Base-by-base conservation (phyloP, 768 basidiomycete genomes). In the Phylloporus rhodoxanthus region DNA sequence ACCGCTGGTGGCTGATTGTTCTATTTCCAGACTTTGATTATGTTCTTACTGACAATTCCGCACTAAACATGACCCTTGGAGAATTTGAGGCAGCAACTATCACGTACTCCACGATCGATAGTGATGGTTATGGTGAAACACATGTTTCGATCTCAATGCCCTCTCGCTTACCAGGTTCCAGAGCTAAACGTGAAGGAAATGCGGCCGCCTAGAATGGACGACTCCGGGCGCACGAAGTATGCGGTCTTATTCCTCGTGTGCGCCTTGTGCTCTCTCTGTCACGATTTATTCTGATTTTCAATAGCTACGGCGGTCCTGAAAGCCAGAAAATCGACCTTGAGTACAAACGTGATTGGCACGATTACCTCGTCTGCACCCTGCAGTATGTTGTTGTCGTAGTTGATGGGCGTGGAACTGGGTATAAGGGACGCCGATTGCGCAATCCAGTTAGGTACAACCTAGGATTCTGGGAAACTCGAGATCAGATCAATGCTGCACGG, bases 341-440 rank as follows among this genome's bases (percentile, higher is more conserved):
- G 26, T 98, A 80, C 68, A 58, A 61, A 13, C 79, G 85, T 21
- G 87, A 88, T 68, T 98, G 91, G 91, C 83, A 92, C 55, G 78
- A 90, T 50, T 95, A 87, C 68, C 75, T 96, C 33, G 87, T 85
- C 11, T 85, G 87, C 59, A 78, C 80, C 19, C 70, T 90, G 44
- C 80, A 89, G 56, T 95, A 93, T 64, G 75, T 99, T 32, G 75
- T 94, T 29, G 90, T 99, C 47, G 70, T 78, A 33, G 87, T 97
- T 33, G 96, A 99, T 61, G 92, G 92, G 0, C 80, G 96, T 17
- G 96, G 95, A 0, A 99, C 95, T 0, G 95, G 95, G 2, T 91
- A 75, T 72, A 90, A 87, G 63, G 96, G 96, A 1, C 77, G 94
- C 32, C 73, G 74, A 53, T 67, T 97, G 66, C 75, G 94, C 52